Conservation (phyloP, 2,329 filamentous ascomycete genomes). For the Daldinia sp. region DNA sequence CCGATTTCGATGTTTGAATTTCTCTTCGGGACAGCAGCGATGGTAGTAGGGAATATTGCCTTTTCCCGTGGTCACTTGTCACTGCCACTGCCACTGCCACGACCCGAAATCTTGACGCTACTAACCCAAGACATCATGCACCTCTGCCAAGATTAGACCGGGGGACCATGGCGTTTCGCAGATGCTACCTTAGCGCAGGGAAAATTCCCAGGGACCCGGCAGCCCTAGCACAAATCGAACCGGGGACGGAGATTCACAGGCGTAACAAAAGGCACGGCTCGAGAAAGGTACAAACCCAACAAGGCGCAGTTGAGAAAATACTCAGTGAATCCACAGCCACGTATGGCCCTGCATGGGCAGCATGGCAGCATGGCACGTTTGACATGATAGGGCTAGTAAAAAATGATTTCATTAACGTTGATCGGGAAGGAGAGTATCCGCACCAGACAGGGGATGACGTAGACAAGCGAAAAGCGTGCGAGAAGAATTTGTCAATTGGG, state of each 20-base stretch:
- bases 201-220: conserved; percentile 36
- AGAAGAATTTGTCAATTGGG: conserved; percentile 10
- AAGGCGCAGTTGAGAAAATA: conserved; percentile 30
- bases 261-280: background rate
- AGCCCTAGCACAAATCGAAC: conserved; percentile 25
- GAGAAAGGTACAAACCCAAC: conserved; percentile 6
- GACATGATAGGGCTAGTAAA: conserved; percentile 5
- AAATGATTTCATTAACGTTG: conserved; percentile 21
- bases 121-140: background rate
- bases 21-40: background rate
- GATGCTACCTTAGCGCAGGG: conserved; percentile 30
- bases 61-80: conserved; percentile 4
- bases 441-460: conserved; percentile 9
- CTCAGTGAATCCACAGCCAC: conserved; percentile 25
- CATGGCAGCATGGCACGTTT: background rate
- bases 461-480: conserved; percentile 2
- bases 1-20: background rate
- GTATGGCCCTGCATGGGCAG: background rate
- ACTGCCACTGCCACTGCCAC: background rate
- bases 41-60: conserved; percentile 2
- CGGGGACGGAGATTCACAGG: conserved; percentile 14
- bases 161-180: conserved; percentile 18
- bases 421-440: conserved; percentile 5
- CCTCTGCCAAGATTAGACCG: conserved; percentile 9
- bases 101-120: conserved; percentile 6